Conservation (phyloP, 495 filamentous ascomycete genomes). For the Thermothielavioides terrestris region DNA sequence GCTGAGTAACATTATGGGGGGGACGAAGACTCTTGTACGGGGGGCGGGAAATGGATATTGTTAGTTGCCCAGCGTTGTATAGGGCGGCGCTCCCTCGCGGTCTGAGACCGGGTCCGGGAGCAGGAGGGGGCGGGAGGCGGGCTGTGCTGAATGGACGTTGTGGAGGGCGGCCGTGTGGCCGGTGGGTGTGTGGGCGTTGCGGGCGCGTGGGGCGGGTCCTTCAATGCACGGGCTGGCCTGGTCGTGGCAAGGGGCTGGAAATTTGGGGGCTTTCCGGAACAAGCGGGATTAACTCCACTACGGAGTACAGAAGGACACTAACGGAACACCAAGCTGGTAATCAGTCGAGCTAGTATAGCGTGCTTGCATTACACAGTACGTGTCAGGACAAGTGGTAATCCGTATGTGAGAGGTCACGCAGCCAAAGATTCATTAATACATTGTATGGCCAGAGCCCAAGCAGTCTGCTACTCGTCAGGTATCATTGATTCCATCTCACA, state of each 20-base stretch:
- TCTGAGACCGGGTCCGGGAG: neutral
- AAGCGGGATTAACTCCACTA: neutral
- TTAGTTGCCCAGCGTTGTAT: slow-evolving; percentile 11
- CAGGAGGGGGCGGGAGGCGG: slow-evolving; percentile 7
- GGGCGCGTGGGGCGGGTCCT: neutral
- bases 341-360: neutral
- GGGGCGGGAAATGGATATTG: slow-evolving; percentile 11
- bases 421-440: neutral
- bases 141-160: slow-evolving; percentile 16
- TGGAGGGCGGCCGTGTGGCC: neutral
- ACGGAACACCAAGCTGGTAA: neutral
- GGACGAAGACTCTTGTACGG: slow-evolving; percentile 8
- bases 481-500: neutral
- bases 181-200: neutral
- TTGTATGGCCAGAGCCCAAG: neutral
- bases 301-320: neutral
- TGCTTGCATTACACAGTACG: neutral
- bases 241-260: neutral
- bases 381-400: too few species aligned
- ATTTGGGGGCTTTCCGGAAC: neutral
- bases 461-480: too few species aligned
- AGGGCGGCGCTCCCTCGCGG: slow-evolving; percentile 2
- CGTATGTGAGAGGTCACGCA: neutral
- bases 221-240: neutral
- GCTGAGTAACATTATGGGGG: slow-evolving; percentile 12